phyloP scores from a whole-genome alignment of 2,329 filamentous ascomycete species.

The Fusarium lateritium region DNA sequence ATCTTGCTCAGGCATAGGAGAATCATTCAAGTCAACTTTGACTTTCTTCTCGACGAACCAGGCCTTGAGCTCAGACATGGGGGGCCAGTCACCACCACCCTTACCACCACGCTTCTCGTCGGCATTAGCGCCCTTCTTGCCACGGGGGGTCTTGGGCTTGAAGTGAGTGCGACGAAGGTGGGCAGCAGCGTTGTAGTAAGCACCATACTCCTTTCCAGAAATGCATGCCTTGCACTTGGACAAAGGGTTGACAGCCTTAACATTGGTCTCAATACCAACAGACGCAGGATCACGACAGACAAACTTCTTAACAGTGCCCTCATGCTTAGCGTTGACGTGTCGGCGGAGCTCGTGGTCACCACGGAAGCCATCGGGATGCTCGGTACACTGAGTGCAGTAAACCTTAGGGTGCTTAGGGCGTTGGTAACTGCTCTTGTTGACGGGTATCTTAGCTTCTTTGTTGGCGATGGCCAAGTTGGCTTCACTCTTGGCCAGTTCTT shows the following conservation, averaged over 20 bases:
- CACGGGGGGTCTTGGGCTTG: slow-evolving; percentile 71
- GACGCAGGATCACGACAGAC: slow-evolving; percentile 69
- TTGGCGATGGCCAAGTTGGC: slow-evolving; percentile 36
- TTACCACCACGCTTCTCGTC: slow-evolving; percentile 69
- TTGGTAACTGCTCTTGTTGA: slow-evolving; percentile 62
- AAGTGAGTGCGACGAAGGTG: slow-evolving; percentile 93
- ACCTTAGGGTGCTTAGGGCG: slow-evolving; percentile 81
- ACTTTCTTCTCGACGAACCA: slow-evolving; percentile 72
- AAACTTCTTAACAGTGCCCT: slow-evolving; percentile 67
- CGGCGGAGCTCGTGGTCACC: slow-evolving; percentile 86
- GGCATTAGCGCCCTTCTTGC: slow-evolving; percentile 57
- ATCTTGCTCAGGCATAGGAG: slow-evolving; percentile 53
- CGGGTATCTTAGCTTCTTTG: slow-evolving; percentile 61
- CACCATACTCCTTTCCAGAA: slow-evolving; percentile 83
- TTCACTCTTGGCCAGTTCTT: slow-evolving; percentile 19
- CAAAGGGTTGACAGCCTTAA: slow-evolving; percentile 74
- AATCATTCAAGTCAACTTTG: slow-evolving; percentile 57
- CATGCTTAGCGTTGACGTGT: slow-evolving; percentile 77
- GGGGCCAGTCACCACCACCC: slow-evolving; percentile 49
- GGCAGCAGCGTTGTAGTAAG: slow-evolving; percentile 95
- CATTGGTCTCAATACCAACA: slow-evolving; percentile 59
- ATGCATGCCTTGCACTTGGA: slow-evolving; percentile 87
- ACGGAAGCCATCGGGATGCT: slow-evolving; percentile 84
- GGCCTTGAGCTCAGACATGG: slow-evolving; percentile 56
- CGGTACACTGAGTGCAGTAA: slow-evolving; percentile 77